A percentile compares a stretch with the other conserved stretches of the same genome.
Conservation (phyloP, 768 basidiomycete species). For the Hericium rajendrae region DNA sequence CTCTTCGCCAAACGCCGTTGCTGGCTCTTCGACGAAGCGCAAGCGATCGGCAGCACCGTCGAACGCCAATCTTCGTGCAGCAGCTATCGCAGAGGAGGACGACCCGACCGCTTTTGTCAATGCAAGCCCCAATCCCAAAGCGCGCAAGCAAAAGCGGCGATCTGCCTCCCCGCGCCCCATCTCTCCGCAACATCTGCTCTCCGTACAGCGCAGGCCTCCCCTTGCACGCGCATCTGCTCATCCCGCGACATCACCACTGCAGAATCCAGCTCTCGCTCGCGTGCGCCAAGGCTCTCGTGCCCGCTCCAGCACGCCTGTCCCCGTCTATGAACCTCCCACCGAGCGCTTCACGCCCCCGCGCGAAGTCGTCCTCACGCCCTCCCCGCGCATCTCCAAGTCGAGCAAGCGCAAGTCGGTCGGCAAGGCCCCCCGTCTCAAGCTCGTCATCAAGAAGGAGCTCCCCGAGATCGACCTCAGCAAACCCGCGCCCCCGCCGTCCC, state of each 20-base stretch:
- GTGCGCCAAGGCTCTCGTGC: constrained; percentile 19
- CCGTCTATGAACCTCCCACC: constrained; percentile 53
- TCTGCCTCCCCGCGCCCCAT: constrained; percentile 8
- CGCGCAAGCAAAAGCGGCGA: constrained; percentile 35
- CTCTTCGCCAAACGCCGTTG: constrained; percentile 1
- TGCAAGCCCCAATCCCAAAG: constrained; percentile 52
- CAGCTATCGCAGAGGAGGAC: constrained; percentile 4
- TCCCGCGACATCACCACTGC: constrained; percentile 34
- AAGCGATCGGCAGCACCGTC: constrained; percentile 25
- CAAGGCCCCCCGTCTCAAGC: constrained; percentile 11
- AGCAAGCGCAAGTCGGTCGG: constrained; percentile 26
- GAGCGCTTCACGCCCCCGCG: constrained; percentile 68
- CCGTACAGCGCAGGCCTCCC: constrained; percentile 14
- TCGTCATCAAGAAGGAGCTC: constrained; percentile 48
- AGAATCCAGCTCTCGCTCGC: constrained; percentile 15
- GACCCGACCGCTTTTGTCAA: constrained; percentile 19
- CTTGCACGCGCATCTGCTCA: constrained; percentile 27
- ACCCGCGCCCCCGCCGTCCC: constrained; percentile 61
- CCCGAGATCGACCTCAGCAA: constrained; percentile 50
- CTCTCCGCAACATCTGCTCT: constrained; percentile 20
- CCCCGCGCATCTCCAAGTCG: constrained; percentile 26
- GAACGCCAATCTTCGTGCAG: neutral
- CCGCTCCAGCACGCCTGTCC: constrained; percentile 43
- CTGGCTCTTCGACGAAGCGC: constrained; percentile 23
- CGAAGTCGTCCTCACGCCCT: constrained; percentile 41